Evolutionary conservation across 345 rosid genomes (phyloP).

Genomic region (Cochlearia excelsa): DNA sequence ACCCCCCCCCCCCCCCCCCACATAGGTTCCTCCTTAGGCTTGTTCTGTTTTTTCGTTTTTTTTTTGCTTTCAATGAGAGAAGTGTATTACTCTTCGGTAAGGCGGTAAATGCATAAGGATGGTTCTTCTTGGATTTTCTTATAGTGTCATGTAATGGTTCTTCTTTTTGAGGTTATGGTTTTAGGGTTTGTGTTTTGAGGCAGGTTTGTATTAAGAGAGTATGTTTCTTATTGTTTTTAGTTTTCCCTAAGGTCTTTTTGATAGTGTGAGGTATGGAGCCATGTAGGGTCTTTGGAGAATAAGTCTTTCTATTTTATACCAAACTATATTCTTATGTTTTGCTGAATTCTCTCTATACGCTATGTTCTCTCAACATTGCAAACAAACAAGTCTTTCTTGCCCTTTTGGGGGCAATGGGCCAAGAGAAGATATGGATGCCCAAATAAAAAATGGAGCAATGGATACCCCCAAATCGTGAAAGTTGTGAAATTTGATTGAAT

Average conservation of each 20-base stretch:
- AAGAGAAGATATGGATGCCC: too few species aligned
- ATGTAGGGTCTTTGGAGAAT: constrained; percentile 39
- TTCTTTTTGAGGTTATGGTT: constrained; percentile 25
- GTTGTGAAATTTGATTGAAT: constrained; percentile 37
- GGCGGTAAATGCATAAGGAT: constrained; percentile 56
- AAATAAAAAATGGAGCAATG: too few species aligned
- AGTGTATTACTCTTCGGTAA: constrained; percentile 70
- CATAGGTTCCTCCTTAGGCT: constrained; percentile 20
- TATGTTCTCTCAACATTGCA: too few species aligned
- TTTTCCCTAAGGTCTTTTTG: constrained; percentile 18
- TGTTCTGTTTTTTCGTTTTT: constrained; percentile 20
- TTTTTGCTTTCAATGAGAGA: constrained; percentile 33
- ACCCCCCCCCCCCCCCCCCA: too few species aligned
- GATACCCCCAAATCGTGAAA: background rate
- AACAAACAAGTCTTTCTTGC: too few species aligned
- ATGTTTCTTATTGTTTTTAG: constrained; percentile 30
- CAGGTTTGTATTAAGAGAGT: constrained; percentile 33
- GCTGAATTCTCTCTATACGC: too few species aligned
- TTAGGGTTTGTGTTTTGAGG: constrained; percentile 39
- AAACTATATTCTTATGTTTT: background rate
- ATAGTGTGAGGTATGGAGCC: constrained; percentile 40
- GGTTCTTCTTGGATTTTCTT: constrained; percentile 35
- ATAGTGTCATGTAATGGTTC: constrained; percentile 32
- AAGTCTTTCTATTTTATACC: constrained; percentile 29
- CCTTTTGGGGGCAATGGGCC: too few species aligned